These are phyloP conservation scores for Barnettozyma sucrosica DNA, from an alignment of 805 yeast species.

Conservation along the genomic window DNA sequence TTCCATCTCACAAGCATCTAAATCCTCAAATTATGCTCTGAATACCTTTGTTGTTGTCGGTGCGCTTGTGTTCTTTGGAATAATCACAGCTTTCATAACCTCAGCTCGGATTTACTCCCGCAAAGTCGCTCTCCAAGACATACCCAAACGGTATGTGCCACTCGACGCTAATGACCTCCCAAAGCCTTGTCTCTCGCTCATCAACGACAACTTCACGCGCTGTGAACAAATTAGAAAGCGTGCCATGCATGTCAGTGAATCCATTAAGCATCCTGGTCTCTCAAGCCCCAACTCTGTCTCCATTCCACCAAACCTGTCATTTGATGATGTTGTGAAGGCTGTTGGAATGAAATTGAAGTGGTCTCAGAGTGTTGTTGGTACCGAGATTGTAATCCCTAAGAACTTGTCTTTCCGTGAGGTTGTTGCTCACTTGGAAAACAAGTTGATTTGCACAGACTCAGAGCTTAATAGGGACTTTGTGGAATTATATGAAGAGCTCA, in stretches of 20 bases:
- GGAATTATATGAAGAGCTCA: slow-evolving; percentile 55
- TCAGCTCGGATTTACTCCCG: slow-evolving; percentile 54
- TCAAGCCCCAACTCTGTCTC: slow-evolving; percentile 35
- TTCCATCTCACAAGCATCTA: slow-evolving; percentile 56
- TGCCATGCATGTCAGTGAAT: slow-evolving; percentile 37
- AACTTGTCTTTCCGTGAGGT: slow-evolving; percentile 38
- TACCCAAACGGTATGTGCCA: slow-evolving; percentile 76
- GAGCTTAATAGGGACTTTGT: slow-evolving; percentile 31
- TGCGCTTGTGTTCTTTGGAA: slow-evolving; percentile 56
- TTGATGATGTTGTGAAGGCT: slow-evolving; percentile 54
- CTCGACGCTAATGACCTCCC: slow-evolving; percentile 56
- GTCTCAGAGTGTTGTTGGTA: slow-evolving; percentile 36
- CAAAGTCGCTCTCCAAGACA: slow-evolving; percentile 58
- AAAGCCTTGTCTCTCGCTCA: slow-evolving; percentile 33
- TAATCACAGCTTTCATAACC: slow-evolving; percentile 45
- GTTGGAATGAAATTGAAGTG: slow-evolving; percentile 53
- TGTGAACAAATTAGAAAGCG: slow-evolving; percentile 36
- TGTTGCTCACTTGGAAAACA: slow-evolving; percentile 30
- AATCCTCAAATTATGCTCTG: slow-evolving; percentile 58
- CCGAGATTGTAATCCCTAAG: slow-evolving; percentile 31
- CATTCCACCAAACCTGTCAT: slow-evolving; percentile 35
- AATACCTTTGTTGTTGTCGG: slow-evolving; percentile 77
- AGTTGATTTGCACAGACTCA: slow-evolving; percentile 17
- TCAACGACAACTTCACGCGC: slow-evolving; percentile 35
- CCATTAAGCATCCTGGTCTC: slow-evolving; percentile 47